Evolutionary conservation across 306 rosid species (phyloP), one percentile per base, ranked within the genome.

Genomic region (Sophora flavescens): DNA sequence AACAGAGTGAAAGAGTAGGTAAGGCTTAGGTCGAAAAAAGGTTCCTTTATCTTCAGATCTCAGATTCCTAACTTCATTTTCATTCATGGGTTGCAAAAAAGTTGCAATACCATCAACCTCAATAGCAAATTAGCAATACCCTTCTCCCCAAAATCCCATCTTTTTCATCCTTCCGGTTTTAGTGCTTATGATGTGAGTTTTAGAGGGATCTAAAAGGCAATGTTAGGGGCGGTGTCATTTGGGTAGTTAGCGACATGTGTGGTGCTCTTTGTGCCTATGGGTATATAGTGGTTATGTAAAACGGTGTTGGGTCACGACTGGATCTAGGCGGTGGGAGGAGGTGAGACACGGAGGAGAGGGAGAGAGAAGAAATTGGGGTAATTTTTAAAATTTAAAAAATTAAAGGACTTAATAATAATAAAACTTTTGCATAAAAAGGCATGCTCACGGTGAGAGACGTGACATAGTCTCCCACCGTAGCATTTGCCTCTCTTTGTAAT

Each of bases 181-280:
- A 17, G 10, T 41, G 74, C 22, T 22, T 22, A 22, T 44, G 54
- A 79, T 85, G 84, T 75, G 86, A 78, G 51, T 78, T 44, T 33
- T 42, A 22, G n/a, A 59, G 72, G 62, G 74, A 79, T 83, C 78
- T 68, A 50, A 57, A 64, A 17, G 76, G 22, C 68, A 52, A 91
- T 89, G 94, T 80, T 91, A n/a, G 98, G 98, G 45, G 91, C 94
- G 30, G 83, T 88, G 63, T 93, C 86, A 28, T 78, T 88, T 80
- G 98, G 97, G 1, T 22, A 86, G n/a, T 69, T 90, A 53, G 98
- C 98, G 8, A 96, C 98, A 30, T 90, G 91, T 59, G 87, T 94
- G 38, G 98, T 91, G 62, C 82, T 94, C 22, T 83, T 94, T 76
- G 98, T 94, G 26, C 98, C 98, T 26, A 94, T 94, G 98, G 97